These are phyloP conservation scores for Mimosa pudica DNA, from an alignment of 306 rosid species.

Conservation along the genomic window DNA sequence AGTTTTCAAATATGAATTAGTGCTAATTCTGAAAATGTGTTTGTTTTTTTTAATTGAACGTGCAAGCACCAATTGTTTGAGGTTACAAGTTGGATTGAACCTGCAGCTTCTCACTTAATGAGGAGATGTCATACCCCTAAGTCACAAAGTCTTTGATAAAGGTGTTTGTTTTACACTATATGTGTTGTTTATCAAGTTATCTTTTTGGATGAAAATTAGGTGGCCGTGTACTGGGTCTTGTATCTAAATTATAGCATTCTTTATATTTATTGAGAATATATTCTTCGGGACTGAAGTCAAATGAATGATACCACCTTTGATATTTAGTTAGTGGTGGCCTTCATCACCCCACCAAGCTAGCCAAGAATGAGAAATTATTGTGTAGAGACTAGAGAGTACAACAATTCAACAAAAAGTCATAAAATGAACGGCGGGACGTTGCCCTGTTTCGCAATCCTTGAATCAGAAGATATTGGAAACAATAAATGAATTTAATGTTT, in stretches of 20 bases:
- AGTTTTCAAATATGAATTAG: background rate
- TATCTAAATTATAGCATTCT: background rate
- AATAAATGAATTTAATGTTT: too few relatives aligned
- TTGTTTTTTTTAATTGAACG: background rate
- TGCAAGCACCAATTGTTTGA: too few relatives aligned
- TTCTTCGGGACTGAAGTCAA: background rate
- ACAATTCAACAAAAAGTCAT: background rate
- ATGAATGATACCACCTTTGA: background rate
- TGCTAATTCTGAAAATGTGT: background rate
- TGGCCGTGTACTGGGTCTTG: background rate
- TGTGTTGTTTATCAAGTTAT: background rate
- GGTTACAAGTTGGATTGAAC: too few relatives aligned
- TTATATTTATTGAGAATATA: background rate
- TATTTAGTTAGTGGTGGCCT: background rate
- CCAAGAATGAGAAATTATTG: background rate
- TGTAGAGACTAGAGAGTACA: background rate
- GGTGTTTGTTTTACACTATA: too few relatives aligned
- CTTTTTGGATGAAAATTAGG: background rate
- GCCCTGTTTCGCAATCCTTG: background rate
- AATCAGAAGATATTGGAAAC: background rate
- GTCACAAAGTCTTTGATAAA: too few relatives aligned
- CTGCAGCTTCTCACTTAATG: too few relatives aligned
- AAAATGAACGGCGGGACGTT: background rate
- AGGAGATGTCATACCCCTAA: too few relatives aligned
- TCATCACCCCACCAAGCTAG: background rate